Evolutionary conservation across 2,329 filamentous ascomycete species (phyloP), one percentile per base, ranked within the genome.

Genomic region (Coniella vitis): DNA sequence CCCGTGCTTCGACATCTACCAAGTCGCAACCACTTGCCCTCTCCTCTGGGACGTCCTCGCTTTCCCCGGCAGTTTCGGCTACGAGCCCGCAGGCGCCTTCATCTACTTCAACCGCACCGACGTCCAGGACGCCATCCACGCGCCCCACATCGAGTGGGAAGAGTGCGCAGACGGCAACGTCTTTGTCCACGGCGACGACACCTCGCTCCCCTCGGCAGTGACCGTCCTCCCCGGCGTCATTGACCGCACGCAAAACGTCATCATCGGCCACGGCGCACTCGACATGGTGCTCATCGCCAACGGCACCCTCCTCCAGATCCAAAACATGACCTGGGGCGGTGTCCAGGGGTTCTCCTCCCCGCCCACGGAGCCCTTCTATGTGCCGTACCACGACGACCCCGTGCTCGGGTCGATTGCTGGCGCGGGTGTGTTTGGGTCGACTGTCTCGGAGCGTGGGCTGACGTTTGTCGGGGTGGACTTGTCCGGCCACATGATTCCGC

Each of bases 1-100:
- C 66, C 87, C 87, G 0, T 93, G 88, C 69, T 94, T 86, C 66
- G 81, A 89, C 62, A 69, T 87, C 10, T 93, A 91, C 66, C 78
- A 86, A 44, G 76, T 91, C 13, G 78, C 78, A 2, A 81, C 79
- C 4, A 85, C 81, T 12, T 93, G 87, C 61, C 87, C 87, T 0
- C 56, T 82, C 3, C 69, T 78, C 2, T 87, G 79, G 74, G 82
- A 89, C 50, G 78, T 85, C 0, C 70, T 90, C 3, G 80, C 80
- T 14, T 84, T 84, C 65, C 82, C 84, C 0, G 81, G 83, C n/a
- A 73, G 75, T 2, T 70, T 81, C 47, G 62, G 65, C 17, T 91
- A 90, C 64, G 58, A 77, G 0, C 84, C 86, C 0, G 69, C 66
- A 0, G 85, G 83, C 1, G 72, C 80, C 0, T 61, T 65, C 0